phyloP scores from a whole-genome alignment of 2,329 filamentous ascomycete genomes.

The Penicillium decumbens region DNA sequence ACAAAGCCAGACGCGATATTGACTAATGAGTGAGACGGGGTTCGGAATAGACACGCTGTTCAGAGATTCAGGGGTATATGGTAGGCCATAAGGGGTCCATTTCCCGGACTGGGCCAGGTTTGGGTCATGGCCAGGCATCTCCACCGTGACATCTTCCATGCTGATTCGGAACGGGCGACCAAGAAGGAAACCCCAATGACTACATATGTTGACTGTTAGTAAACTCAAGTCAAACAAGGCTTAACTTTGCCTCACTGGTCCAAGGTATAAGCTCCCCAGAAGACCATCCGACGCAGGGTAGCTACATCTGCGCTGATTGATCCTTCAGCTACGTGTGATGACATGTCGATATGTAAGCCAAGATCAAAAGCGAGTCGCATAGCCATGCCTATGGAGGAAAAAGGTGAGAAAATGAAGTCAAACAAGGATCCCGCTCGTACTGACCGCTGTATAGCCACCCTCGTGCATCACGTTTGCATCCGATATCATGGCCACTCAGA shows the following conservation, averaged over 20 bases:
- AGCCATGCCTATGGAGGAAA: conserved; percentile 26
- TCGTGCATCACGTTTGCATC: conserved; percentile 31
- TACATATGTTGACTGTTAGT: conserved; percentile 2
- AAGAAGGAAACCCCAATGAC: conserved; percentile 29
- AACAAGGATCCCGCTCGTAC: no score
- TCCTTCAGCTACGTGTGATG: conserved; percentile 4
- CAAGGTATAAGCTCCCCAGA: conserved; percentile 34
- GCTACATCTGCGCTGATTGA: conserved; percentile 6
- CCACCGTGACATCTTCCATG: conserved; percentile 27
- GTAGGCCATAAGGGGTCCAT: conserved; percentile 22
- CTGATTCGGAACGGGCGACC: conserved; percentile 31
- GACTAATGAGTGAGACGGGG: background rate
- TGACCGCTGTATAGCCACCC: conserved; percentile 39
- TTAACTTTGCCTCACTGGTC: conserved; percentile 19
- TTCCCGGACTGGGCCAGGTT: conserved; percentile 1
- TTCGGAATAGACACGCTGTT: background rate
- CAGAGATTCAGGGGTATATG: background rate
- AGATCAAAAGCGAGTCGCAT: conserved; percentile 35
- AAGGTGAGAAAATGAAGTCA: no score
- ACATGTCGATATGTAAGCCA: conserved; percentile 24
- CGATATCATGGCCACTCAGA: conserved; percentile 38
- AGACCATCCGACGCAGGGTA: conserved; percentile 26
- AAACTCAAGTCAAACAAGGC: background rate
- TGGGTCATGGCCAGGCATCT: conserved; percentile 4
- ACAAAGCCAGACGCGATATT: conserved; percentile 1